phyloP scores from a whole-genome alignment of 2,329 filamentous ascomycete species.

The Pezicula radicicola region DNA sequence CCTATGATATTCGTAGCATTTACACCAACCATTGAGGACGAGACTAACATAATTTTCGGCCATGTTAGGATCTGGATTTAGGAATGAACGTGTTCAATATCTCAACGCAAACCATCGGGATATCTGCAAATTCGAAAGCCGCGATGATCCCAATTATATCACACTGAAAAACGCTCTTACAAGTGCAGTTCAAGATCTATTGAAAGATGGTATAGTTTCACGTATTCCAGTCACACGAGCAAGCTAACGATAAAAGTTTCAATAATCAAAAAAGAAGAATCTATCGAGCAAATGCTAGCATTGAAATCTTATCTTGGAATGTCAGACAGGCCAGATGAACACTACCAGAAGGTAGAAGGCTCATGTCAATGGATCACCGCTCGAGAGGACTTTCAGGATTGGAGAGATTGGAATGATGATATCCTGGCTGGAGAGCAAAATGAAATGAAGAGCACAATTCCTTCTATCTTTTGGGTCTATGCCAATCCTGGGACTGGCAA shows the following conservation, averaged over 20 bases:
- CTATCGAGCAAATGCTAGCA: background rate
- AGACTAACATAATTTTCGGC: constrained; percentile 18
- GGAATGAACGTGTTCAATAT: constrained; percentile 16
- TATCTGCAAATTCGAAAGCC: constrained; percentile 28
- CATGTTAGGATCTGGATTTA: constrained; percentile 24
- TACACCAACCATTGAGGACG: constrained; percentile 26
- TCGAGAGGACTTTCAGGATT: no score
- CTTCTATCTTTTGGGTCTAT: constrained; percentile 26
- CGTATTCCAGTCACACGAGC: background rate
- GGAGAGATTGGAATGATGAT: background rate
- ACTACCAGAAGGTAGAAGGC: constrained; percentile 11
- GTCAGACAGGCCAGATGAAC: constrained; percentile 13
- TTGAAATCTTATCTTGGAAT: constrained; percentile 13
- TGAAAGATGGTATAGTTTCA: constrained; percentile 5
- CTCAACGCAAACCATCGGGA: constrained; percentile 27
- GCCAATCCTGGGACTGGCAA: constrained; percentile 31
- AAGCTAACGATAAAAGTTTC: background rate
- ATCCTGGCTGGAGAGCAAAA: constrained; percentile 16
- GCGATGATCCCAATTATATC: constrained; percentile 22
- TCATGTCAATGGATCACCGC: constrained; percentile 21
- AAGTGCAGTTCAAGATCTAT: constrained; percentile 13
- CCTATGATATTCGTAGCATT: background rate
- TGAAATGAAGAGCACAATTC: background rate
- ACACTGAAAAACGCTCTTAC: constrained; percentile 21
- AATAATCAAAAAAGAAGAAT: background rate